phyloP scores from a whole-genome alignment of 352 stramenopile species.

The Pythium dissimile region DNA sequence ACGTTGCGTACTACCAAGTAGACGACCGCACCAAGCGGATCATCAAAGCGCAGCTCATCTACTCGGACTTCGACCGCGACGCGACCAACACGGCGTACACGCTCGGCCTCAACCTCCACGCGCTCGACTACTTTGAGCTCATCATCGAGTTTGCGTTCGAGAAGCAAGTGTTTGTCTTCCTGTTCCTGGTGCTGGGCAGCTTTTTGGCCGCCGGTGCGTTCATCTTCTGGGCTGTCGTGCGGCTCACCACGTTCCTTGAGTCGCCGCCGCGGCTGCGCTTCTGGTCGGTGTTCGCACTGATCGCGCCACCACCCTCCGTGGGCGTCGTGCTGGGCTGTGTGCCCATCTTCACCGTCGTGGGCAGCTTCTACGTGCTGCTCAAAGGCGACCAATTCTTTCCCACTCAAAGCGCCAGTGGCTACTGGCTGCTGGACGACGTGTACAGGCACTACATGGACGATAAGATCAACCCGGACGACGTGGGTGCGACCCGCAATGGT shows the following conservation, averaged over 20 bases:
- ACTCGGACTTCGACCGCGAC: constrained; percentile 94
- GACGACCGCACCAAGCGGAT: constrained; percentile 90
- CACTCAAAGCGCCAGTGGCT: constrained; percentile 36
- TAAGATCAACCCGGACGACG: constrained; percentile 76
- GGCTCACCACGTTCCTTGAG: constrained; percentile 90
- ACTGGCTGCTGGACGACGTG: constrained; percentile 78
- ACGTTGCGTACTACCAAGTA: constrained; percentile 95
- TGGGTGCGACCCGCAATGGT: constrained; percentile 66
- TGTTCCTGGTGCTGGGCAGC: constrained; percentile 92
- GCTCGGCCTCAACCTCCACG: constrained; percentile 90
- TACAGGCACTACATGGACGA: constrained; percentile 85
- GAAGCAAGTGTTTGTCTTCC: constrained; percentile 88
- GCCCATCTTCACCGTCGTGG: constrained; percentile 77
- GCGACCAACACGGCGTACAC: constrained; percentile 81
- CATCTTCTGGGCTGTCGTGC: constrained; percentile 89
- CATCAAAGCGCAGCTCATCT: constrained; percentile 85
- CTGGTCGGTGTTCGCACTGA: constrained; percentile 89
- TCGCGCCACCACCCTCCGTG: constrained; percentile 81
- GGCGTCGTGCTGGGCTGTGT: constrained; percentile 88
- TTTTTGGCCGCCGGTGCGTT: constrained; percentile 78
- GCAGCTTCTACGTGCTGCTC: constrained; percentile 63
- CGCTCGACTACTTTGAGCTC: constrained; percentile 94
- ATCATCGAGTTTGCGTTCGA: constrained; percentile 97
- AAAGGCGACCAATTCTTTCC: constrained; percentile 52
- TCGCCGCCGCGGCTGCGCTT: constrained; percentile 91